Percentiles rank a stretch among this genome's conserved stretches.
These are phyloP conservation scores for Crithidia bombi DNA, from an alignment of 208 protist species.

Conservation along the genomic window DNA sequence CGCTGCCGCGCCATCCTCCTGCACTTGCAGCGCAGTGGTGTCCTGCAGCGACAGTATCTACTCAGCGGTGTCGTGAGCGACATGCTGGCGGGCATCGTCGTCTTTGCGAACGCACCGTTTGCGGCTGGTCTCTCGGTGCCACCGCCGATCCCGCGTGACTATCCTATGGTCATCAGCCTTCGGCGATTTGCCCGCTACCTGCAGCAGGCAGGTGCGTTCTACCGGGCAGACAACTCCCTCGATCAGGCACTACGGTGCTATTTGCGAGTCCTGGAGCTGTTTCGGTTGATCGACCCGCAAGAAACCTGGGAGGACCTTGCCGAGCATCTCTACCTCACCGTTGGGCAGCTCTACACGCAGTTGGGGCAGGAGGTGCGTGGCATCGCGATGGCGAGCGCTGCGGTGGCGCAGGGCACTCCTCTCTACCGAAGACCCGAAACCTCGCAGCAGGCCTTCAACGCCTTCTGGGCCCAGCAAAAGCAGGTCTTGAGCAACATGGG, in stretches of 20 bases:
- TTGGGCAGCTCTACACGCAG: slow-evolving; percentile 62
- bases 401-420: slow-evolving; percentile 58
- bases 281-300: slow-evolving; percentile 48
- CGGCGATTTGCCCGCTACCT: slow-evolving; percentile 55
- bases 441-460: slow-evolving; percentile 44
- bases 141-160: slow-evolving; percentile 47
- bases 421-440: slow-evolving; percentile 51
- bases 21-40: slow-evolving; percentile 58
- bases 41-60: slow-evolving; percentile 40
- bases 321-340: slow-evolving; percentile 61
- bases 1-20: slow-evolving; percentile 42
- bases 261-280: slow-evolving; percentile 61
- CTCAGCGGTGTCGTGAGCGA: slow-evolving; percentile 61
- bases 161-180: slow-evolving; percentile 48
- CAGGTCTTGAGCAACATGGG: slow-evolving; percentile 51
- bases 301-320: slow-evolving; percentile 57
- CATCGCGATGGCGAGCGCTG: slow-evolving; percentile 51
- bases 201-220: slow-evolving; percentile 58
- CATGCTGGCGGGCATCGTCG: slow-evolving; percentile 50
- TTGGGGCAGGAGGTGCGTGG: slow-evolving; percentile 65
- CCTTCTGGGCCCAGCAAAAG: slow-evolving; percentile 58
- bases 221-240: slow-evolving; percentile 46
- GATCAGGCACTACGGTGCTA: slow-evolving; percentile 73
- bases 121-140: slow-evolving; percentile 45
- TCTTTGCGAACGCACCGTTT: slow-evolving; percentile 78